These are phyloP conservation scores for Cryptococcus sp. DNA, from an alignment of 1,284 basidiomycete species.

Conservation along the genomic window DNA sequence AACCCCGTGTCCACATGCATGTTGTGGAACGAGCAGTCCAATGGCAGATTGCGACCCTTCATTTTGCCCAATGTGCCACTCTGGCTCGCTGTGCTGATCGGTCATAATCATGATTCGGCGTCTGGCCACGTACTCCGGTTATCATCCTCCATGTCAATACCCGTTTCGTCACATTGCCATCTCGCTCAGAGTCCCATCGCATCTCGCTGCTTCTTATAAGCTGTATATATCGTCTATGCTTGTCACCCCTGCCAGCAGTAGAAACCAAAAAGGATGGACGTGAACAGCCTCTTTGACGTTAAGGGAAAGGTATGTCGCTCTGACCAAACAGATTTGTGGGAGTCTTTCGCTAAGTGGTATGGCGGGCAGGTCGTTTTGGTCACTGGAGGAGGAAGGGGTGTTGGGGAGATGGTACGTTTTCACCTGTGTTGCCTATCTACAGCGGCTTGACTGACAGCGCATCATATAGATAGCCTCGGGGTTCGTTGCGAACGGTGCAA, in stretches of 20 bases:
- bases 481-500: constrained; percentile 67
- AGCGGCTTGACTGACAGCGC: neutral
- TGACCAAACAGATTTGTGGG: neutral
- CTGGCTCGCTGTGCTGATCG: too few relatives aligned
- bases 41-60: too few relatives aligned
- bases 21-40: too few relatives aligned
- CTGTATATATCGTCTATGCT: too few relatives aligned
- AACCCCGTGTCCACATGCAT: too few relatives aligned
- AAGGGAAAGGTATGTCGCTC: neutral
- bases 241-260: neutral
- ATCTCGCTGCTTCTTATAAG: too few relatives aligned
- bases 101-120: too few relatives aligned
- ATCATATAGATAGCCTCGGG: constrained; percentile 64
- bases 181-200: too few relatives aligned
- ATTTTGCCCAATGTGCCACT: too few relatives aligned
- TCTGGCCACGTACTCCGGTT: too few relatives aligned
- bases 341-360: neutral
- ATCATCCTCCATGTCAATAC: too few relatives aligned
- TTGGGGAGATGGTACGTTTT: constrained; percentile 66
- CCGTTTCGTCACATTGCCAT: too few relatives aligned
- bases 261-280: neutral
- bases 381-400: constrained; percentile 71
- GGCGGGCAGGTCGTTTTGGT: constrained; percentile 60
- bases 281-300: neutral
- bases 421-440: neutral